Evolutionary conservation across 2,329 filamentous ascomycete species (phyloP).

Genomic region (Monilinia vaccinii-corymbosi): DNA sequence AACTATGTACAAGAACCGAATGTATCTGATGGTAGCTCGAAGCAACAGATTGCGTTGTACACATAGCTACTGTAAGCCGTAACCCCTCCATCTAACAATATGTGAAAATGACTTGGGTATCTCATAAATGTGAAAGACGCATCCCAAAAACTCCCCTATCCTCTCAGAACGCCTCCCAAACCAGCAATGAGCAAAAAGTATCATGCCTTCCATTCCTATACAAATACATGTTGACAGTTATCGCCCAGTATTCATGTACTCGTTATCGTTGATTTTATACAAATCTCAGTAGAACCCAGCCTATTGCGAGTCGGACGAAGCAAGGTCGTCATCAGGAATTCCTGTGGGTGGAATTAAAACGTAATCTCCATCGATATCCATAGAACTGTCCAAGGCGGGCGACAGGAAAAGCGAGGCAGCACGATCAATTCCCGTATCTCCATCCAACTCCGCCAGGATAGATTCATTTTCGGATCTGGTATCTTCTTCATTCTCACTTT

Average conservation of each 20-base stretch:
- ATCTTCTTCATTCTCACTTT: constrained; percentile 1
- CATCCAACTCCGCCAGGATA: neutral
- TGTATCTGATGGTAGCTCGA: neutral
- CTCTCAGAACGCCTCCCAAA: neutral
- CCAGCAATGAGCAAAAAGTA: neutral
- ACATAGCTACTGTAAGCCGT: neutral
- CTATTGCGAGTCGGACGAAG: neutral
- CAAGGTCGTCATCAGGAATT: neutral
- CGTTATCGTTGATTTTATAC: neutral
- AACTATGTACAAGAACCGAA: neutral
- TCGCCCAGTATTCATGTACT: neutral
- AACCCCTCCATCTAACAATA: neutral
- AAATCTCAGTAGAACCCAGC: neutral
- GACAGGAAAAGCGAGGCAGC: too few relatives aligned
- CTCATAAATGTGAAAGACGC: neutral
- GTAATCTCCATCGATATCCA: neutral
- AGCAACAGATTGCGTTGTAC: neutral
- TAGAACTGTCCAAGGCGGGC: neutral
- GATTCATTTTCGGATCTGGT: neutral
- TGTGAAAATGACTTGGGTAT: constrained; percentile 1
- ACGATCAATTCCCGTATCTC: neutral
- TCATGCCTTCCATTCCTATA: neutral
- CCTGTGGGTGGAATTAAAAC: neutral
- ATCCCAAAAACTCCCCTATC: neutral
- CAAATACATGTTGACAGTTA: neutral